Evolutionary conservation across 1,284 basidiomycete genomes (phyloP), one percentile per base, ranked within the genome.

Genomic region (Phylloboletellus chloephorus): DNA sequence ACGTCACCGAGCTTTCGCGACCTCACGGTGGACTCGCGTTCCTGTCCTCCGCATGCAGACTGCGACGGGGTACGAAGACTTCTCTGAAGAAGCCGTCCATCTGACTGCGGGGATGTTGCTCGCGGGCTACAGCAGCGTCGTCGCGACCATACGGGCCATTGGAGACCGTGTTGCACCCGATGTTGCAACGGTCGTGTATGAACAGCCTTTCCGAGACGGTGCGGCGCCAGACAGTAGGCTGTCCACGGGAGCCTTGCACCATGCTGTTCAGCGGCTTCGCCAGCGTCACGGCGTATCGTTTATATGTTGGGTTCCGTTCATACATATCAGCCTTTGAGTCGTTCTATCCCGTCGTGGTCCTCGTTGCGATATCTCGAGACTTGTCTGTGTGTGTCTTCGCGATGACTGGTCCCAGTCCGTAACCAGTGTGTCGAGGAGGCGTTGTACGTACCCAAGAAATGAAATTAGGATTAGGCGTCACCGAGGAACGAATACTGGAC

Each of bases 101-200:
- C 54, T 53, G 23, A 52, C 52, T 1, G 46, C 51, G 0, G 52
- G 41, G 41, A 57, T 56, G 44, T 54, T 54, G 17, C 54, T 57
- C 30, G 34, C 42, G 0, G 52, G 53, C 2, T 52, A 53, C 5
- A 21, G 51, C 9, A 52, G 52, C 13, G 52, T 53, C 16, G 37
- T 53, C 3, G 54, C 54, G 37, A 57, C 52, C 11, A 41, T 54
- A 52, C 55, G 54, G 54, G 36, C 46, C 1, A 52, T 57, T n/a
- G 54, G 53, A 20, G 52, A 56, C 7, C 11, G 19, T 2, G 23
- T 34, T n/a, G 21, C 26, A 12, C 34, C 16, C 1, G 36, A 9
- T 17, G 43, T 46, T 44, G 54, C 28, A 6, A 29, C 4, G 9
- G 7, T 26, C 20, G 37, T 37, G 37, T 31, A 37, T 24, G 24